Evolutionary conservation across 768 basidiomycete species (phyloP), one percentile per base, ranked within the genome.

Genomic region (Phanerochaete sordida): DNA sequence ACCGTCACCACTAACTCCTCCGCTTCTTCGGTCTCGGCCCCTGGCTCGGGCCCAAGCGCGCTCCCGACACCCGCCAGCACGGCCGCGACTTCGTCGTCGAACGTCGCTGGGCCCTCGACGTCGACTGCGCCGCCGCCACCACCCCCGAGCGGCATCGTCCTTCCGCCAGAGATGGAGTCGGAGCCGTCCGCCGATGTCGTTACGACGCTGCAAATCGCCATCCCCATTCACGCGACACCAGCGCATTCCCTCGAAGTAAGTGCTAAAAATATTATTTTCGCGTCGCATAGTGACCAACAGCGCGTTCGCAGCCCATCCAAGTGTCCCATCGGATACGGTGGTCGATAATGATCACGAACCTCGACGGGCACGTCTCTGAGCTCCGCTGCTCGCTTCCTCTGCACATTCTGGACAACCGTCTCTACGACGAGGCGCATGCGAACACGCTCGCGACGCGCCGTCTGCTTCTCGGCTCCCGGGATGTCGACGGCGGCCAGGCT

Each of bases 371-470:
- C 70, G 88, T 86, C 2, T 95, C 93, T 9, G 94, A 98, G 72
- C 79, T 98, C n/a, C 86, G 95, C 16, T 98, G 96, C 72, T 94
- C 94, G 1, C 80, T 98, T 5, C 96, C 96, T 0, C 74, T 98
- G 33, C 85, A 91, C 68, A 80, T 98, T 50, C 86, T 98, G 24
- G 88, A 95, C 64, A 70, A 81, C 60, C 78, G 83, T 13, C 75
- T 96, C 1, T 78, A 91, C 16, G 79, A 86, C 15, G 95, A 97
- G 70, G 89, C 93, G 1, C 80, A 87, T 35, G 77, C 81, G 1
- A 81, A 85, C 26, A 89, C 93, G 3, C 78, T 86, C n/a, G 78
- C 79, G 4, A 93, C 93, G 0, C 84, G 95, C 21, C 84, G 89
- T 9, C 76, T 93, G 7, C 79, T 95, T 27, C 81, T 86, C 54